phyloP scores from a whole-genome alignment of 768 basidiomycete genomes.

The Trametes cubensis region DNA sequence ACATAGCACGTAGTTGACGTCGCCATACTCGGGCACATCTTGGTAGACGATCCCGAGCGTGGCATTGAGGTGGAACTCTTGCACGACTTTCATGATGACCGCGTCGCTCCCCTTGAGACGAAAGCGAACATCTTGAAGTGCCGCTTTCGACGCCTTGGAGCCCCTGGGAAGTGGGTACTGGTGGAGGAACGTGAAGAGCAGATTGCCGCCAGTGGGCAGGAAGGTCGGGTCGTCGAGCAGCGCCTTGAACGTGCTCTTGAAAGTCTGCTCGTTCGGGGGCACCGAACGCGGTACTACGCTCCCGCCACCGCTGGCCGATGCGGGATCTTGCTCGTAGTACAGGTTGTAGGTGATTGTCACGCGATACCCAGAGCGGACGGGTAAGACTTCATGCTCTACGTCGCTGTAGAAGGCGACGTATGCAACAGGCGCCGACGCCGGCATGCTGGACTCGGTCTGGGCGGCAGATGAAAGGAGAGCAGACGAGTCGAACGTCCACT shows the following conservation, averaged over 20 bases:
- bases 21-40: not conserved
- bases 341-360: constrained; percentile 51
- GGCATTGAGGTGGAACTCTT: constrained; percentile 2
- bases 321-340: constrained; percentile 22
- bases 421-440: constrained; percentile 33
- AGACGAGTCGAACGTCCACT: constrained; percentile 44
- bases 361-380: constrained; percentile 44
- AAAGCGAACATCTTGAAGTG: not conserved
- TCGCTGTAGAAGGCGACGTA: constrained; percentile 49
- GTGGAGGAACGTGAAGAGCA: constrained; percentile 46
- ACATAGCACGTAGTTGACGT: not conserved
- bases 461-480: constrained; percentile 18
- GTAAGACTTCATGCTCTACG: constrained; percentile 48
- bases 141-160: not conserved
- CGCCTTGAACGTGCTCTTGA: constrained; percentile 23
- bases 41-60: constrained; percentile 9
- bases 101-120: constrained; percentile 21
- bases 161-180: constrained; percentile 27
- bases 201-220: constrained; percentile 39
- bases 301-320: not conserved
- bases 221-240: constrained; percentile 39
- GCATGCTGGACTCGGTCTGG: not conserved
- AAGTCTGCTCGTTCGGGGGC: not conserved
- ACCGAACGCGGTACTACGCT: not conserved
- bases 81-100: constrained; percentile 9